Evolutionary conservation across 73 alveolate genomes (phyloP).

Genomic region (Blepharisma stoltei): DNA sequence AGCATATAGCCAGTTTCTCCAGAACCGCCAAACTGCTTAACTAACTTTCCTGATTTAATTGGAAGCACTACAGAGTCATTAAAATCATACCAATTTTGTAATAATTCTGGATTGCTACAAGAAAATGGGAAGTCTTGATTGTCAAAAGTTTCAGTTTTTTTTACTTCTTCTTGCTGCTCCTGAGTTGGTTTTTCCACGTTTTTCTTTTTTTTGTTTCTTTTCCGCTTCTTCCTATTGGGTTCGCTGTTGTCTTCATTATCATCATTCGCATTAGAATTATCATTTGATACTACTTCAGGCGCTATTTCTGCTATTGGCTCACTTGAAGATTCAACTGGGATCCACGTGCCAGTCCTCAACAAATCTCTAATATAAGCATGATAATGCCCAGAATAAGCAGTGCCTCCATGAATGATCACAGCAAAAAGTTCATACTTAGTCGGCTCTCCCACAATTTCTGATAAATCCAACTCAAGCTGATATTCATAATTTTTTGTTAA

Average conservation of each 20-base stretch:
- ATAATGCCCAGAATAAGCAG: constrained; percentile 97
- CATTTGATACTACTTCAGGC: constrained; percentile 33
- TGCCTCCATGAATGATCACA: constrained; percentile 94
- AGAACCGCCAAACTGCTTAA: constrained; percentile 82
- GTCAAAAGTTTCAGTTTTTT: constrained; percentile 38
- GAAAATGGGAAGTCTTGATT: constrained; percentile 37
- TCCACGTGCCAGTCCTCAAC: constrained; percentile 92
- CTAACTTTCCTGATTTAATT: constrained; percentile 76
- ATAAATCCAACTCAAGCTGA: constrained; percentile 89
- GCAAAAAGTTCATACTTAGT: constrained; percentile 85
- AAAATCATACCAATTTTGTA: constrained; percentile 93
- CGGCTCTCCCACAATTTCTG: constrained; percentile 67
- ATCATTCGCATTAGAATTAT: constrained; percentile 27
- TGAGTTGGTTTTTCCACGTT: constrained; percentile 25
- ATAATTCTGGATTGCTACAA: constrained; percentile 59
- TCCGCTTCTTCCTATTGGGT: constrained; percentile 26
- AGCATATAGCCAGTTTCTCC: constrained; percentile 93
- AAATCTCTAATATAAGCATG: constrained; percentile 93
- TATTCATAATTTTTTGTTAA: constrained; percentile 85
- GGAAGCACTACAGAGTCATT: constrained; percentile 90
- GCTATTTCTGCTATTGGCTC: constrained; percentile 54
- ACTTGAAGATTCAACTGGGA: constrained; percentile 34
- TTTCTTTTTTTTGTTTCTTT: constrained; percentile 39
- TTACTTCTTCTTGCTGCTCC: constrained; percentile 26
- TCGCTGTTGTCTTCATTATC: constrained; percentile 24